These are phyloP conservation scores for Striga asiatica DNA, from an alignment of 257 asterid genomes.

Conservation along the genomic window DNA sequence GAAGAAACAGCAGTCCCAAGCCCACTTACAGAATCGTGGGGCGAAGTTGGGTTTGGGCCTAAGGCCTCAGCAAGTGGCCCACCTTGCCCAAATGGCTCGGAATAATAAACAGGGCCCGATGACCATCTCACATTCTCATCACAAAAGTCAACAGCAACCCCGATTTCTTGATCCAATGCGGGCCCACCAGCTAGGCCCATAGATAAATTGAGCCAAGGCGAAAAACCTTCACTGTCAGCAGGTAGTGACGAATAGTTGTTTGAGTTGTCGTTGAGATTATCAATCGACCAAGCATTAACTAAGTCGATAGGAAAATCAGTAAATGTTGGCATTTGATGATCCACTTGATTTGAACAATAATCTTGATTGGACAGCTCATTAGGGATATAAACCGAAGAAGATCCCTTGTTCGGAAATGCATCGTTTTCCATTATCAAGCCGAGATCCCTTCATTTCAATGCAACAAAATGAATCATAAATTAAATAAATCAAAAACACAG, in stretches of 20 bases:
- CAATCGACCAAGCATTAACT: conserved; percentile 49
- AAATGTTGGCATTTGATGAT: conserved; percentile 1
- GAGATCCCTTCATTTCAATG: not conserved
- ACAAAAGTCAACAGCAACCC: not conserved
- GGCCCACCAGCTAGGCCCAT: conserved; percentile 32
- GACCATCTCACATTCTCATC: conserved; percentile 11
- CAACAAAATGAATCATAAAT: too few relatives aligned
- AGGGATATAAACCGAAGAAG: conserved; percentile 18
- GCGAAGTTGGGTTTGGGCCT: conserved; percentile 20
- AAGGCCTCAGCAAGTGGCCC: conserved; percentile 85
- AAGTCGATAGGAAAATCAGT: conserved; percentile 20
- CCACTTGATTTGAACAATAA: conserved; percentile 13
- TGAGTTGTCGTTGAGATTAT: conserved; percentile 17
- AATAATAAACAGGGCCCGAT: conserved; percentile 27
- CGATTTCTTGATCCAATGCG: conserved; percentile 29
- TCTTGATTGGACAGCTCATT: conserved; percentile 24
- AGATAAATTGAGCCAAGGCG: conserved; percentile 48
- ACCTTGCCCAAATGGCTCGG: conserved; percentile 41
- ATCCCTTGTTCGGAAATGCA: conserved; percentile 4
- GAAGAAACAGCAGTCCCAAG: conserved; percentile 46
- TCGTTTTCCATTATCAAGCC: conserved; percentile 26
- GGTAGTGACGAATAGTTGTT: conserved; percentile 19
- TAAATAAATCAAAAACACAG: too few relatives aligned
- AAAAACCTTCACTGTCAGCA: conserved; percentile 18
- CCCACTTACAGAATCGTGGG: conserved; percentile 39